phyloP scores from a whole-genome alignment of 371 early-diverging fungal genomes.

The Rhizomucor miehei region DNA sequence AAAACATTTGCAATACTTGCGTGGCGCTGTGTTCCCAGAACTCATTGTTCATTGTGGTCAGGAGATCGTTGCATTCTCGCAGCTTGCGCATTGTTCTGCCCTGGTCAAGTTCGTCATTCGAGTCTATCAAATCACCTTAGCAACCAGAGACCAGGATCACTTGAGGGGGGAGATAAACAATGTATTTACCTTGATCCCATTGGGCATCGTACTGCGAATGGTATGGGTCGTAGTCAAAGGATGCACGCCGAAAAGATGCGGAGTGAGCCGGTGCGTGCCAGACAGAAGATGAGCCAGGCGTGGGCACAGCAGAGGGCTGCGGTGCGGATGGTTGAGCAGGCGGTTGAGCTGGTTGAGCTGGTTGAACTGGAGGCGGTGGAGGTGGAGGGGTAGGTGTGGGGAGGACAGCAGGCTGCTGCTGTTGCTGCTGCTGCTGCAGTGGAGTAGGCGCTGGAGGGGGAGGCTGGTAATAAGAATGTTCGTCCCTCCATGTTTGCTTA shows the following conservation, averaged over 20 bases:
- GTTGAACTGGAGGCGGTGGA: neutral
- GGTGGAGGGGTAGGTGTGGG: constrained; percentile 4
- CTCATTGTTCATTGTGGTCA: constrained; percentile 47
- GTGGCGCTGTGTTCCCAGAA: constrained; percentile 46
- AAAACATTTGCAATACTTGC: constrained; percentile 20
- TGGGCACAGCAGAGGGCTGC: constrained; percentile 3
- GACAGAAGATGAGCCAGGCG: constrained; percentile 7
- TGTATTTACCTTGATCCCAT: constrained; percentile 21
- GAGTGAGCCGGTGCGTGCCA: constrained; percentile 1
- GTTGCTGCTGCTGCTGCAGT: too few relatives aligned
- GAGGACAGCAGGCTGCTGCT: neutral
- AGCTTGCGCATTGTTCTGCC: constrained; percentile 16
- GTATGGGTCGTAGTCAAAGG: constrained; percentile 15
- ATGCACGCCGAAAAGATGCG: constrained; percentile 6
- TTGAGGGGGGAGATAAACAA: too few relatives aligned
- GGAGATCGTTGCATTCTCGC: constrained; percentile 40
- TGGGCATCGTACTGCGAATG: constrained; percentile 13
- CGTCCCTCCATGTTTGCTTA: too few relatives aligned
- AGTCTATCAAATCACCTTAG: too few relatives aligned
- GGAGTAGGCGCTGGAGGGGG: neutral
- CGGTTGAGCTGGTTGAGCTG: constrained; percentile 5
- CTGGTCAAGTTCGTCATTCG: constrained; percentile 5
- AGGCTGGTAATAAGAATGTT: neutral
- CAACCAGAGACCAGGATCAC: too few relatives aligned
- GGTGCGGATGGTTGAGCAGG: constrained; percentile 6